Conservation (phyloP, 2,329 filamentous ascomycete species). For the Cercospora berteroae region DNA sequence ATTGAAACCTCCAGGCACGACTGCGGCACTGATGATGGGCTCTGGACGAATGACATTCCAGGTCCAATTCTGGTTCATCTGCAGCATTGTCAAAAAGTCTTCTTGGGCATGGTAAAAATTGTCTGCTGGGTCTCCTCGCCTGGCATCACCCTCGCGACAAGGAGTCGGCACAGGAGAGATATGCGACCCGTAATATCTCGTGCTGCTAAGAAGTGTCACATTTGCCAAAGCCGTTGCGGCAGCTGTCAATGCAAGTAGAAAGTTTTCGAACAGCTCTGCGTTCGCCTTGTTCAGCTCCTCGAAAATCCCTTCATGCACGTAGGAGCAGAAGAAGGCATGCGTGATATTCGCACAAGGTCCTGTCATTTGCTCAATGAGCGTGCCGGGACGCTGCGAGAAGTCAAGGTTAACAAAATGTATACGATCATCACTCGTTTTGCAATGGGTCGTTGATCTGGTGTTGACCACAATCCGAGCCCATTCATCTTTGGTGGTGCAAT, state of each 20-base stretch:
- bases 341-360: slow-evolving; percentile 33
- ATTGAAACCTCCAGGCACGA: slow-evolving; percentile 41
- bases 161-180: slow-evolving; percentile 14
- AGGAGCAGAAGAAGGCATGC: slow-evolving; percentile 39
- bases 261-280: slow-evolving; percentile 37
- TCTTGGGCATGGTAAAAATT: slow-evolving; percentile 25
- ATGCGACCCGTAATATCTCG: slow-evolving; percentile 20
- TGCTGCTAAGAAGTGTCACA: slow-evolving; percentile 25
- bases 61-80: slow-evolving; percentile 33
- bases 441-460: slow-evolving; percentile 31
- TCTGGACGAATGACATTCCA: slow-evolving; percentile 37
- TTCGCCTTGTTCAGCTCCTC: slow-evolving; percentile 31
- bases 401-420: slow-evolving; percentile 38
- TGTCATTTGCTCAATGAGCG: slow-evolving; percentile 24
- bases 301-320: slow-evolving; percentile 38
- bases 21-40: slow-evolving; percentile 35
- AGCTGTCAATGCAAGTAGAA: slow-evolving; percentile 32
- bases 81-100: slow-evolving; percentile 16
- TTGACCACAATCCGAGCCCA: slow-evolving; percentile 36
- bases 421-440: slow-evolving; percentile 31
- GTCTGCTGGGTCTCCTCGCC: slow-evolving; percentile 2
- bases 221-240: slow-evolving; percentile 30
- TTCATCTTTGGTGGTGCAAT: slow-evolving; percentile 24
- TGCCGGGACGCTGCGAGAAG: slow-evolving; percentile 23
- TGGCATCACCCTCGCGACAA: slow-evolving; percentile 15